Evolutionary conservation across 1,284 basidiomycete genomes (phyloP).

Genomic region (Taiwanofungus camphoratus): DNA sequence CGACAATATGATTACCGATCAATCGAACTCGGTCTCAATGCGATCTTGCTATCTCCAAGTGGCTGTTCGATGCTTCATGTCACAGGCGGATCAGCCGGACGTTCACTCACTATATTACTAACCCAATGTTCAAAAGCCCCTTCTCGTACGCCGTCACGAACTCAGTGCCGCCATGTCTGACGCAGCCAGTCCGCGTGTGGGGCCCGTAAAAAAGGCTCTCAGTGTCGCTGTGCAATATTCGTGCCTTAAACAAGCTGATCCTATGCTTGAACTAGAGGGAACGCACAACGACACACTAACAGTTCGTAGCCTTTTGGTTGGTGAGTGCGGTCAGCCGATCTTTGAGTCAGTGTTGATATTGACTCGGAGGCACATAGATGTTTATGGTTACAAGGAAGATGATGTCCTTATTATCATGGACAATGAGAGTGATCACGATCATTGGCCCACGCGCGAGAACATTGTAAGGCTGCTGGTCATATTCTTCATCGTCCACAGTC

Average conservation of each 20-base stretch:
- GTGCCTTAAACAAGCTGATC: background rate
- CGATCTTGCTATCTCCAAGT: too few species aligned
- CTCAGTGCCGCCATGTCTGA: conserved; percentile 2
- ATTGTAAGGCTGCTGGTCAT: conserved; percentile 11
- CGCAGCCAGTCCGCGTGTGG: conserved; percentile 2
- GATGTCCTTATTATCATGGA: conserved; percentile 20
- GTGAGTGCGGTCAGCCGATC: conserved; percentile 1
- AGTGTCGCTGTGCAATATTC: conserved; percentile 14
- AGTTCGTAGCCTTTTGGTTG: conserved; percentile 11
- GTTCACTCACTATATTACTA: too few species aligned
- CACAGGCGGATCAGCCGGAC: too few species aligned
- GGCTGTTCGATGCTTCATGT: too few species aligned
- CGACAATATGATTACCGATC: too few species aligned
- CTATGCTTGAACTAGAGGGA: conserved; percentile 8
- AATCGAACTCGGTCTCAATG: too few species aligned
- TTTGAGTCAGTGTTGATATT: background rate
- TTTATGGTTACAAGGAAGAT: conserved; percentile 13
- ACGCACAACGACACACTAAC: conserved; percentile 13
- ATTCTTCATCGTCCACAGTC: too few species aligned
- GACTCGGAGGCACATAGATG: conserved; percentile 1
- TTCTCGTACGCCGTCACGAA: too few species aligned
- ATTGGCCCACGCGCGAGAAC: conserved; percentile 17
- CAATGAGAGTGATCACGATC: conserved; percentile 6
- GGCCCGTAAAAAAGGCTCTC: conserved; percentile 17
- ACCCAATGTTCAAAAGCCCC: too few species aligned